These are phyloP conservation scores for Blastobotrys capitulatus DNA, from an alignment of 1,139 yeast species.

Conservation along the genomic window DNA sequence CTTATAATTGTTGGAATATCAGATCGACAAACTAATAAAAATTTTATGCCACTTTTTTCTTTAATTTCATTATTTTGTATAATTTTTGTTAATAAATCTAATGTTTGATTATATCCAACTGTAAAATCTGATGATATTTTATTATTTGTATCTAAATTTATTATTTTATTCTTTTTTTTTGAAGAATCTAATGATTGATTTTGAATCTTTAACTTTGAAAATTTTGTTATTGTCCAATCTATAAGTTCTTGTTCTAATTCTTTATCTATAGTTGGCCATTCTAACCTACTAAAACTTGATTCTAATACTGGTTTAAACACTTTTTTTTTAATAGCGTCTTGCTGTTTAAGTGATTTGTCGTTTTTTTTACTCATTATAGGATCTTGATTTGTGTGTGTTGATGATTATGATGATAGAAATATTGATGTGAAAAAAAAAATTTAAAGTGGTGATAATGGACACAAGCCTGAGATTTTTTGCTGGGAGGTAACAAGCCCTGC, in stretches of 20 bases:
- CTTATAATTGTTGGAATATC: slow-evolving; percentile 21
- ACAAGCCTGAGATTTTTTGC: too few relatives aligned
- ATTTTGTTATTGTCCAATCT: not conserved
- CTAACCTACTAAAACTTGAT: slow-evolving; percentile 18
- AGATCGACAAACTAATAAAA: slow-evolving; percentile 23
- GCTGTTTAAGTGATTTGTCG: slow-evolving; percentile 12
- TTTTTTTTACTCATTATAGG: not conserved
- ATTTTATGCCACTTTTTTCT: slow-evolving; percentile 1
- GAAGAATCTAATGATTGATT: too few relatives aligned
- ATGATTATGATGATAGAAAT: too few relatives aligned
- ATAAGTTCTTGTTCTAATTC: slow-evolving; percentile 2
- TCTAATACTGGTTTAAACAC: slow-evolving; percentile 22
- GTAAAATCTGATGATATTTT: slow-evolving; percentile 8
- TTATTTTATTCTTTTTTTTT: not conserved
- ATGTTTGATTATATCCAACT: slow-evolving; percentile 20
- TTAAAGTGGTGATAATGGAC: too few relatives aligned
- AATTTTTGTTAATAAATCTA: slow-evolving; percentile 16
- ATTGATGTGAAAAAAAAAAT: not conserved
- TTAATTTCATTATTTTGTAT: not conserved
- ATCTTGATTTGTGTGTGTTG: not conserved
- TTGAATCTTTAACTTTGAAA: not conserved
- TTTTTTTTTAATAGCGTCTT: slow-evolving; percentile 14
- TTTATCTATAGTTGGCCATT: slow-evolving; percentile 3
- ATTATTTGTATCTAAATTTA: slow-evolving; percentile 11
- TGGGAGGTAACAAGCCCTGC: too few relatives aligned